These are phyloP conservation scores for Rosa chinensis DNA, from an alignment of 306 rosid species.

Conservation along the genomic window DNA sequence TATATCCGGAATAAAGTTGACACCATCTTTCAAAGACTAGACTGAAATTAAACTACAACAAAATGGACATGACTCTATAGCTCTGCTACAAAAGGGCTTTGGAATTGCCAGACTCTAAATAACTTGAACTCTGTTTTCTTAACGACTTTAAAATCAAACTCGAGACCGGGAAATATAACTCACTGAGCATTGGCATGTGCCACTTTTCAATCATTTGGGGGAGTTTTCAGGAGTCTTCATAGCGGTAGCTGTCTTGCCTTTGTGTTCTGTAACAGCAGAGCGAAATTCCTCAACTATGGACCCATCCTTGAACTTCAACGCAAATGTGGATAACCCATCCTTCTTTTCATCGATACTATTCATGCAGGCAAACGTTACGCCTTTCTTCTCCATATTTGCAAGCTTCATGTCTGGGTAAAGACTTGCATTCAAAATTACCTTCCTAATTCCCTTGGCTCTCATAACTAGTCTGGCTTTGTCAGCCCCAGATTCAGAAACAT, in stretches of 20 bases:
- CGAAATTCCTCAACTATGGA: conserved; percentile 73
- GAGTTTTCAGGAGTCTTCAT: conserved; percentile 81
- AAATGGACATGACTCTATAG: conserved; percentile 36
- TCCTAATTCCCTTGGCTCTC: conserved; percentile 79
- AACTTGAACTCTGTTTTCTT: conserved; percentile 24
- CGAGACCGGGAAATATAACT: conserved; percentile 21
- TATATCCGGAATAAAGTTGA: conserved; percentile 35
- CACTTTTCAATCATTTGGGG: conserved; percentile 51
- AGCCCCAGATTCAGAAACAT: conserved; percentile 52
- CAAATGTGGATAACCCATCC: conserved; percentile 75
- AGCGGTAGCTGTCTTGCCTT: conserved; percentile 44
- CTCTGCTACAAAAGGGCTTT: conserved; percentile 48
- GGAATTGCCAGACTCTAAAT: conserved; percentile 29
- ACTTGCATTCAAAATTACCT: conserved; percentile 84
- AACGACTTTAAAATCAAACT: conserved; percentile 23
- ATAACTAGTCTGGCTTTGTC: conserved; percentile 74
- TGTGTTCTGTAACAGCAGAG: conserved; percentile 56
- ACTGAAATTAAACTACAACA: conserved; percentile 45
- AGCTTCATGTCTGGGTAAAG: conserved; percentile 89
- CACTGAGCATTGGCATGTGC: conserved; percentile 3
- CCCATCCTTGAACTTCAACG: conserved; percentile 85
- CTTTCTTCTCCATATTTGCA: conserved; percentile 84
- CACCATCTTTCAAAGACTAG: conserved; percentile 26
- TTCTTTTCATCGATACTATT: conserved; percentile 77
- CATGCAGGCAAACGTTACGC: conserved; percentile 89